phyloP scores from a whole-genome alignment of 192 early-diverging fungal species.

The Coemansia sp. region DNA sequence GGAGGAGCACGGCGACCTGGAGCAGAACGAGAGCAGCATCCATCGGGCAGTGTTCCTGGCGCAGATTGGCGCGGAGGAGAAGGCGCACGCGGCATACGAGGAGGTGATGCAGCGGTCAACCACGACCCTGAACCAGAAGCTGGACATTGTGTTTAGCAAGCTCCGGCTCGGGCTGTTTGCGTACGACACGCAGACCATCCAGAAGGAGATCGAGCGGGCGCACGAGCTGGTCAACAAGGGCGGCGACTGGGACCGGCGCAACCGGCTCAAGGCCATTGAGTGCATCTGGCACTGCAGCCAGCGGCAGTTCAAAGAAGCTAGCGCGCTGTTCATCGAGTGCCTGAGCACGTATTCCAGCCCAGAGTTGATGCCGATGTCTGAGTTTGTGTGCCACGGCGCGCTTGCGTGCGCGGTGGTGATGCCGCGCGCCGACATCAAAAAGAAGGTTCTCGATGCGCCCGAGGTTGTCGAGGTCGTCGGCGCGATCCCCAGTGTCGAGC shows the following conservation, averaged over 20 bases:
- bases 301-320: constrained; percentile 93
- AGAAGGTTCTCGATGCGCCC: constrained; percentile 91
- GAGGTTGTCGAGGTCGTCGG: constrained; percentile 95
- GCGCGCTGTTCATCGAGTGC: constrained; percentile 88
- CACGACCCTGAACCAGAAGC: constrained; percentile 82
- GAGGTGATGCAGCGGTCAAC: constrained; percentile 84
- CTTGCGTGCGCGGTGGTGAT: constrained; percentile 85
- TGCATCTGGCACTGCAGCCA: constrained; percentile 90
- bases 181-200: constrained; percentile 68
- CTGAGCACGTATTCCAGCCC: constrained; percentile 94
- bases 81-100: constrained; percentile 80
- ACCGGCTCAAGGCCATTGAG: constrained; percentile 96
- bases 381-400: constrained; percentile 95
- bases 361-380: constrained; percentile 96
- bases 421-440: constrained; percentile 91
- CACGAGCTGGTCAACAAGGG: constrained; percentile 93
- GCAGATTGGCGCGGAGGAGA: constrained; percentile 95
- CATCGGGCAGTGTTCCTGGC: constrained; percentile 89
- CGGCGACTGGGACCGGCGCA: constrained; percentile 99
- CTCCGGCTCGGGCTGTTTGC: constrained; percentile 96
- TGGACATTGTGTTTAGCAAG: constrained; percentile 90
- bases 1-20: constrained; percentile 89
- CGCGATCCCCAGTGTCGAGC: constrained; percentile 82
- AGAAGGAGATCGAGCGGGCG: constrained; percentile 38
- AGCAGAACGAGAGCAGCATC: constrained; percentile 62